phyloP scores from a whole-genome alignment of 331 rosid species.

The Quercus tomentella region DNA sequence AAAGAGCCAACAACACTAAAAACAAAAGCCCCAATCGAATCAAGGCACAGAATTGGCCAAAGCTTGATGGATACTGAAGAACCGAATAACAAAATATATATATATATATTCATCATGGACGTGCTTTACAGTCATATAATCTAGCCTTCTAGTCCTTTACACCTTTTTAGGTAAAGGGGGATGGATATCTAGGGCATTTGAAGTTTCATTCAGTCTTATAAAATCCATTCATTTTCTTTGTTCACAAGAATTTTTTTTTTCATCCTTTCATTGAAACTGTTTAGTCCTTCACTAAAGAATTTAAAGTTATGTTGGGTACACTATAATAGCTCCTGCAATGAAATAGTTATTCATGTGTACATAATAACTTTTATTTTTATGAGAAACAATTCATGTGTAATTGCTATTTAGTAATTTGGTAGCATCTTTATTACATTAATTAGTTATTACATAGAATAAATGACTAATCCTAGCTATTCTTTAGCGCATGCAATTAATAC shows the following conservation, averaged over 20 bases:
- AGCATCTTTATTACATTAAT: no score
- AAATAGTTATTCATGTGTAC: no score
- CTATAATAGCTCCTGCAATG: rapidly evolving
- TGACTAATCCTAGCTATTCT: no score
- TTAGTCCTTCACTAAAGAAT: not conserved
- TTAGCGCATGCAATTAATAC: no score
- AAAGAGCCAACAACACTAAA: not conserved
- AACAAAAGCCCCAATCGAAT: not conserved
- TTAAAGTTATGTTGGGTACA: no score
- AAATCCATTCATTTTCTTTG: not conserved
- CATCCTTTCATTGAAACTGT: not conserved
- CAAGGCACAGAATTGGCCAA: no score
- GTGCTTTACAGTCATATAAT: not conserved
- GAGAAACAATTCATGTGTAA: no score
- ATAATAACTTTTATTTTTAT: no score
- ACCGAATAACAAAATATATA: not conserved
- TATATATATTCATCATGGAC: not conserved
- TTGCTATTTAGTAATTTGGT: no score
- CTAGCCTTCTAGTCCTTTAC: not conserved
- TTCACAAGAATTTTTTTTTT: no score
- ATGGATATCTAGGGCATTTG: not conserved
- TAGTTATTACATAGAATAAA: no score
- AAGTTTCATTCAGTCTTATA: not conserved
- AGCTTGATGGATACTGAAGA: not conserved
- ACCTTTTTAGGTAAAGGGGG: not conserved